Percentiles rank a stretch among this genome's conserved stretches.
These are phyloP conservation scores for Zygoascus biomembranicola DNA, from an alignment of 805 yeast species.

Conservation along the genomic window DNA sequence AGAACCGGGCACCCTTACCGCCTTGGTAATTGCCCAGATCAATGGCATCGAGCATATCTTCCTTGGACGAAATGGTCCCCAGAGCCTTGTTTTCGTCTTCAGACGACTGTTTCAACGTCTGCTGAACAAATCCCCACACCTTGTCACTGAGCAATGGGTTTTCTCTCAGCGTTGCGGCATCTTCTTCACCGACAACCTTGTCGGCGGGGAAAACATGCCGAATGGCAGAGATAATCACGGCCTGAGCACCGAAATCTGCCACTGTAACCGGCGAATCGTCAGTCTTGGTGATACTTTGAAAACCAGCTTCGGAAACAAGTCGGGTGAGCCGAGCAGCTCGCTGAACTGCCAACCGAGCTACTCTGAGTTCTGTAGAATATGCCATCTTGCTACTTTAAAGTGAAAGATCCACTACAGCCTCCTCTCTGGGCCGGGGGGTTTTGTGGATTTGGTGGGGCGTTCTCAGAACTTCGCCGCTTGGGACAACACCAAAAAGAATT, in stretches of 20 bases:
- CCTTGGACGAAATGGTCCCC: constrained; percentile 28
- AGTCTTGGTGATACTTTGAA: constrained; percentile 57
- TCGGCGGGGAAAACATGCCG: constrained; percentile 73
- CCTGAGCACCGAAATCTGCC: constrained; percentile 96
- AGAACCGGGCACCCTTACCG: constrained; percentile 70
- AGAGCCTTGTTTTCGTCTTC: constrained; percentile 30
- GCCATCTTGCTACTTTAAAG: neutral
- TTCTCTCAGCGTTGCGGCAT: constrained; percentile 57
- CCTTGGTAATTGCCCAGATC: constrained; percentile 78
- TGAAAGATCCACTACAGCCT: no score
- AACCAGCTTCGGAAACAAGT: constrained; percentile 12
- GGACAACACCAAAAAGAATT: neutral
- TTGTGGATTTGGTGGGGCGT: no score
- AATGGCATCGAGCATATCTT: constrained; percentile 53
- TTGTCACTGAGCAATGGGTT: constrained; percentile 40
- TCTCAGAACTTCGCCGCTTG: neutral
- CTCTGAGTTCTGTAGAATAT: constrained; percentile 57
- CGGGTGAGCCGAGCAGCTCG: constrained; percentile 69
- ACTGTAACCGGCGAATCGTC: constrained; percentile 92
- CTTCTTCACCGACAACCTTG: constrained; percentile 91
- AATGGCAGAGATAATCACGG: constrained; percentile 79
- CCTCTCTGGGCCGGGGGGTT: no score
- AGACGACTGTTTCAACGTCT: constrained; percentile 21
- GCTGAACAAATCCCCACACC: constrained; percentile 49
- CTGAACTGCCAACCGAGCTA: constrained; percentile 86